Evolutionary conservation across 176 grass and related monocot species (phyloP).

Genomic region (Bolboschoenus planiculmis): DNA sequence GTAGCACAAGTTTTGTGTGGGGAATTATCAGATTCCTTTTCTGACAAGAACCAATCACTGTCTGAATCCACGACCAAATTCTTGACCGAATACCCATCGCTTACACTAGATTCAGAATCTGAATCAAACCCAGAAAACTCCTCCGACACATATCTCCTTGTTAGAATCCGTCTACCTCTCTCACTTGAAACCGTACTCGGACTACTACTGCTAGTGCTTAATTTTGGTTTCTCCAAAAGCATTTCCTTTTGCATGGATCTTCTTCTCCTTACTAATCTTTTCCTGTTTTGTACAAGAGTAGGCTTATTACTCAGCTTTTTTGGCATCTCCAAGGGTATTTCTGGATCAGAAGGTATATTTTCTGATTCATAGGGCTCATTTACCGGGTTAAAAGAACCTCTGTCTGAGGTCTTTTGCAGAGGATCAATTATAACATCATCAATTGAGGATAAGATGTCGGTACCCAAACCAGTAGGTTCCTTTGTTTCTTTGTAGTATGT

Average conservation of each 20-base stretch:
- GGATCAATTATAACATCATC: neutral
- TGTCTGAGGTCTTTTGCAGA: neutral
- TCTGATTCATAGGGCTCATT: slow-evolving; percentile 6
- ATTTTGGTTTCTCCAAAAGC: slow-evolving; percentile 16
- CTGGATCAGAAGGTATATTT: neutral
- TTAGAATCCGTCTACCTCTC: neutral
- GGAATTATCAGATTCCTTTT: slow-evolving; percentile 41
- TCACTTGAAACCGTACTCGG: slow-evolving; percentile 19
- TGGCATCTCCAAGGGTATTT: slow-evolving; percentile 11
- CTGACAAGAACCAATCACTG: slow-evolving; percentile 76
- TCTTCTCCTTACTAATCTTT: slow-evolving; percentile 1
- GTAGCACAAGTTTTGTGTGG: slow-evolving; percentile 7
- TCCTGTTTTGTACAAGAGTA: neutral
- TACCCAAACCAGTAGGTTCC: neutral
- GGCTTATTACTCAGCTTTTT: slow-evolving; percentile 6
- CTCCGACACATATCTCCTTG: slow-evolving; percentile 44
- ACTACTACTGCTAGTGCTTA: neutral
- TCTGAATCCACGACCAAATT: slow-evolving; percentile 78
- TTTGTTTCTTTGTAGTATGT: slow-evolving; percentile 6
- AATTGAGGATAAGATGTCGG: neutral
- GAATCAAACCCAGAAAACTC: slow-evolving; percentile 64
- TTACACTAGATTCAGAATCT: slow-evolving; percentile 67
- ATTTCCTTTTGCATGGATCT: neutral
- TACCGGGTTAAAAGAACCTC: slow-evolving; percentile 16
- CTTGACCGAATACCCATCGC: slow-evolving; percentile 94